These are phyloP conservation scores for Colletotrichum spaethianum DNA, from an alignment of 2,329 filamentous ascomycete species.

Conservation along the genomic window DNA sequence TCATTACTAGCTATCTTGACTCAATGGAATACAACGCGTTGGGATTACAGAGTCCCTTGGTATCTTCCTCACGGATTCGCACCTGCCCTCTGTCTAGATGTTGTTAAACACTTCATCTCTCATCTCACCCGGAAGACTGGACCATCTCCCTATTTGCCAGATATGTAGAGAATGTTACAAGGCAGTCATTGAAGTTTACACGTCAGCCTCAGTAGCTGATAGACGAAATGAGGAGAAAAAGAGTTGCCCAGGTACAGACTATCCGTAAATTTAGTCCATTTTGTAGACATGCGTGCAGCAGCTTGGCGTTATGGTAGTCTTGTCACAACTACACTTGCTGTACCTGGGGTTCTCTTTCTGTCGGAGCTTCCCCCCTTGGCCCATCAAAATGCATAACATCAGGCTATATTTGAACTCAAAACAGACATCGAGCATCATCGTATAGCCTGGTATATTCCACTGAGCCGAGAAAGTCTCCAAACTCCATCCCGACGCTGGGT, in stretches of 20 bases:
- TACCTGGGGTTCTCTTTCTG: constrained; percentile 7
- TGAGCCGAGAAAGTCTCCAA: background rate
- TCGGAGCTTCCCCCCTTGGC: background rate
- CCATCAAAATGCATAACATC: constrained; percentile 17
- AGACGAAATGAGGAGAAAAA: background rate
- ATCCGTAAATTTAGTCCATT: constrained; percentile 28
- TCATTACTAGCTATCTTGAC: constrained; percentile 24
- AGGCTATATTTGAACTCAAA: constrained; percentile 25
- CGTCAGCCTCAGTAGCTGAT: background rate
- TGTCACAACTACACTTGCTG: constrained; percentile 14
- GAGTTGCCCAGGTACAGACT: constrained; percentile 3
- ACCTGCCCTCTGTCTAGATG: background rate
- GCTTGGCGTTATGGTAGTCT: constrained; percentile 1
- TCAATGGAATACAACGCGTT: background rate
- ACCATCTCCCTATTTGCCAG: background rate
- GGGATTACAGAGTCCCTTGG: constrained; percentile 9
- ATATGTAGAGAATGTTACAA: background rate
- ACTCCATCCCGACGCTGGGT: background rate
- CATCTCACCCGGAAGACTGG: background rate
- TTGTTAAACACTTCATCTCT: background rate
- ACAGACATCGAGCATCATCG: constrained; percentile 19
- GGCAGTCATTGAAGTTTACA: background rate
- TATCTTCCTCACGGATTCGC: background rate
- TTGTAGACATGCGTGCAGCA: constrained; percentile 13
- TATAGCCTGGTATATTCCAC: background rate